Percentiles rank a stretch among this genome's conserved stretches.
Evolutionary conservation across 306 rosid genomes (phyloP).

Genomic region (Sophora flavescens): DNA sequence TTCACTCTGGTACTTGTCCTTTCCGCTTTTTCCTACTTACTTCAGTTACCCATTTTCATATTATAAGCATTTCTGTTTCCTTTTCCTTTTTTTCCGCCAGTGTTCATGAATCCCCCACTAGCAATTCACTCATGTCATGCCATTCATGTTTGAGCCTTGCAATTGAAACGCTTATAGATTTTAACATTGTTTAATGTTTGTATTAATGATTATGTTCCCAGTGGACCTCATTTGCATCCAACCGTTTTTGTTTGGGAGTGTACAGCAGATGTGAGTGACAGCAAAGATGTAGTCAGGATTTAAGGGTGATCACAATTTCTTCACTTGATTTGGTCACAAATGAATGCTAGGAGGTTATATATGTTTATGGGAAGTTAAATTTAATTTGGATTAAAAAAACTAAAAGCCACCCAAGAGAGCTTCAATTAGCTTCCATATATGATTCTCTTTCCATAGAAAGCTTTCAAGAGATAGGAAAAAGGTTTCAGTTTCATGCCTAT

Average conservation of each 20-base stretch:
- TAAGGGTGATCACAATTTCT: not conserved
- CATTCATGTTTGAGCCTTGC: not conserved
- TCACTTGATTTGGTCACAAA: not conserved
- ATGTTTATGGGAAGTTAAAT: not conserved
- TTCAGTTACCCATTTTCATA: conserved; percentile 5
- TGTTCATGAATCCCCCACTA: not conserved
- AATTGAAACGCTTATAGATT: conserved; percentile 1
- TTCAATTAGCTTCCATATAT: not conserved
- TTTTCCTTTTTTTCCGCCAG: not conserved
- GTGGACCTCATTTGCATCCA: conserved; percentile 22
- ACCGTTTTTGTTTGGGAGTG: conserved; percentile 12
- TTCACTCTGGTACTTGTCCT: conserved; percentile 63
- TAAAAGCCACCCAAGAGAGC: not conserved
- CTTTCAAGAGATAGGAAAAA: not conserved
- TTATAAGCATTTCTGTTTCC: conserved; percentile 19
- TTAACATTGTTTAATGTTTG: not conserved
- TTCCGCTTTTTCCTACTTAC: not conserved
- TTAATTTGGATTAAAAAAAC: conserved; percentile 16
- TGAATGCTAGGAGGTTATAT: not conserved
- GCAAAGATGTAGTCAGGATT: not conserved
- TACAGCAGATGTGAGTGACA: not conserved
- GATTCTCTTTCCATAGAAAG: conserved; percentile 5
- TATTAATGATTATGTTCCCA: not conserved
- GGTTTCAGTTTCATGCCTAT: not conserved
- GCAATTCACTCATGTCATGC: not conserved